A percentile compares a stretch with the other conserved stretches of the same genome.
Conservation (phyloP, 2,329 filamentous ascomycete species). For the Microsporum canis region DNA sequence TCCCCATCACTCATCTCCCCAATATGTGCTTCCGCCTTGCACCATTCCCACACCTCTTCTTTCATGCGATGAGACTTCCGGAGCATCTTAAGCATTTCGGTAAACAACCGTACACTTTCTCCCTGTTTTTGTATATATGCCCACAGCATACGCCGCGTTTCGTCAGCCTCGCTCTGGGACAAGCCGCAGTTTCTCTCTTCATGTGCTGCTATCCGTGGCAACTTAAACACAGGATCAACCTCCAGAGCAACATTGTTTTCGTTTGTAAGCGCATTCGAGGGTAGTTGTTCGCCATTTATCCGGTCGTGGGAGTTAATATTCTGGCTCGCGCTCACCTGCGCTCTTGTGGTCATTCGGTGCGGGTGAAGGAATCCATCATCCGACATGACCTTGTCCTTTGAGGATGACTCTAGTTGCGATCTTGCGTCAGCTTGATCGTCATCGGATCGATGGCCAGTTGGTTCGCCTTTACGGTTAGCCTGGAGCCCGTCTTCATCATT, state of each 20-base stretch:
- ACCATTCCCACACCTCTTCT: constrained; percentile 48
- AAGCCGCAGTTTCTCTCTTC: constrained; percentile 46
- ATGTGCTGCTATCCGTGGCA: constrained; percentile 37
- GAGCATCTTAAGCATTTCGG: constrained; percentile 45
- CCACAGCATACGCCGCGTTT: constrained; percentile 49
- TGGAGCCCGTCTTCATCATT: background rate
- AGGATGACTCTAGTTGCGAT: background rate
- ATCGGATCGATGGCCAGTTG: background rate
- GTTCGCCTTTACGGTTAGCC: background rate
- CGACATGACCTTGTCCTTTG: background rate
- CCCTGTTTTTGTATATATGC: constrained; percentile 57
- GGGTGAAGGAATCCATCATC: constrained; percentile 26
- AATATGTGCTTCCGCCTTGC: constrained; percentile 51
- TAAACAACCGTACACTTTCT: constrained; percentile 48
- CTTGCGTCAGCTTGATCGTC: background rate
- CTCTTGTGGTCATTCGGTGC: constrained; percentile 38
- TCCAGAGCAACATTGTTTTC: constrained; percentile 27
- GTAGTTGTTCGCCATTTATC: constrained; percentile 16
- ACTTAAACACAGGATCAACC: constrained; percentile 47
- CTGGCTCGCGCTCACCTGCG: constrained; percentile 32
- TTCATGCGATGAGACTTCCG: constrained; percentile 49
- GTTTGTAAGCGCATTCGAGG: constrained; percentile 22
- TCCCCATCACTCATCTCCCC: constrained; percentile 58
- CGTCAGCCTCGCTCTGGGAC: constrained; percentile 48
- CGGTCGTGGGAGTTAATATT: constrained; percentile 22